Conservation (phyloP, 441 rosid genomes). For the Flueggea neowawraea region DNA sequence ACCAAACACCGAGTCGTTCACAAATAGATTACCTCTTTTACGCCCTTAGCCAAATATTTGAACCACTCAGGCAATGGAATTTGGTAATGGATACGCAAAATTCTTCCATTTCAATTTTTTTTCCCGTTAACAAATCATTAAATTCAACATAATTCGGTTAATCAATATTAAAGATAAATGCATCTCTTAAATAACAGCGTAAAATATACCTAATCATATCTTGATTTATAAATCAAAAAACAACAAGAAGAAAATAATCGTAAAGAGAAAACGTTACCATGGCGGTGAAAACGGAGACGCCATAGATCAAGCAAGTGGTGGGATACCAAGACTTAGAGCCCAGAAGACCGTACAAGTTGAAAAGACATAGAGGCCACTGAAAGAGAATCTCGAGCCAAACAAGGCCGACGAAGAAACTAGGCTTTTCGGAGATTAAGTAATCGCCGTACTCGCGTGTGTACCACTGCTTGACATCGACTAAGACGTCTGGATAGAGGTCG, state of each 20-base stretch:
- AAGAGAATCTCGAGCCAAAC: conserved; percentile 70
- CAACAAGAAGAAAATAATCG: not conserved
- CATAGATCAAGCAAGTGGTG: conserved; percentile 76
- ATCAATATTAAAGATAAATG: not conserved
- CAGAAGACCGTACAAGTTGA: conserved; percentile 52
- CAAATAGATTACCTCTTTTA: too few species aligned
- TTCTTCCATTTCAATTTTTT: too few species aligned
- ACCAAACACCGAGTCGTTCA: too few species aligned
- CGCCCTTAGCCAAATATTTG: too few species aligned
- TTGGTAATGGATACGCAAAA: too few species aligned
- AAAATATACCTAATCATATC: not conserved
- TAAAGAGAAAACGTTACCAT: conserved; percentile 41
- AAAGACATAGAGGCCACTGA: conserved; percentile 73
- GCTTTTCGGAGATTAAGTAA: conserved; percentile 61
- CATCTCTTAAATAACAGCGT: not conserved
- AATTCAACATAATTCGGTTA: too few species aligned
- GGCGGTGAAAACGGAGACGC: conserved; percentile 57
- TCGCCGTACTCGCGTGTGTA: conserved; percentile 50
- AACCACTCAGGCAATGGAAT: too few species aligned
- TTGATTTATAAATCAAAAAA: not conserved
- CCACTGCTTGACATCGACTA: conserved; percentile 37
- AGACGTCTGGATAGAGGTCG: conserved; percentile 39
- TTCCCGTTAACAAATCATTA: too few species aligned
- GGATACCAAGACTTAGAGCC: conserved; percentile 60
- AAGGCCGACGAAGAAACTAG: conserved; percentile 64